A percentile compares a stretch with the other conserved stretches of the same genome.
These are phyloP conservation scores for Gynostemma pentaphyllum DNA, from an alignment of 306 rosid genomes.

Conservation along the genomic window DNA sequence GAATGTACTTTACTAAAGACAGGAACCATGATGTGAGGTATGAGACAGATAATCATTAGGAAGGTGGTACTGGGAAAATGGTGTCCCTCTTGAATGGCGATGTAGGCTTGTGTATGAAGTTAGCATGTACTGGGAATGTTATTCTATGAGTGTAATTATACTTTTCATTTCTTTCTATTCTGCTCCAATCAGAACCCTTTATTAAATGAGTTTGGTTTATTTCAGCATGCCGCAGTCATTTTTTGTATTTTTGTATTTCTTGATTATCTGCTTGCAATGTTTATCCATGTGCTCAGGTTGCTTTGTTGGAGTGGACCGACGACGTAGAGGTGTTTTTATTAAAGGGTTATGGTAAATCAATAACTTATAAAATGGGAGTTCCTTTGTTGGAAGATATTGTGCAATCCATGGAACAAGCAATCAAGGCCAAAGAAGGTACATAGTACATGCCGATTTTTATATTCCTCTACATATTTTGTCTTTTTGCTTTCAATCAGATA, in stretches of 20 bases:
- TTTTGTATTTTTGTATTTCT: neutral
- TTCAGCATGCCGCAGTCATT: neutral
- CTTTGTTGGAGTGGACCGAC: slow-evolving; percentile 82
- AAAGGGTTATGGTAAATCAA: slow-evolving; percentile 80
- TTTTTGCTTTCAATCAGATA: neutral
- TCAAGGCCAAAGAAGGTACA: slow-evolving; percentile 60
- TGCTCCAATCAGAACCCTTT: neutral
- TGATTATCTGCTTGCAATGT: slow-evolving; percentile 3
- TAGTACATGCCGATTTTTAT: neutral
- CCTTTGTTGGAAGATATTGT: slow-evolving; percentile 72
- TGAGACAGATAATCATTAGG: neutral
- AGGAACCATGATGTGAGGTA: neutral
- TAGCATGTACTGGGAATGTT: neutral
- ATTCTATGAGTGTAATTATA: neutral
- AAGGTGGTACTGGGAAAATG: too few species aligned
- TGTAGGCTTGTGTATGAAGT: too few species aligned
- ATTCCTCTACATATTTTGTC: neutral
- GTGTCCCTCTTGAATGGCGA: neutral
- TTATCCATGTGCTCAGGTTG: slow-evolving; percentile 28
- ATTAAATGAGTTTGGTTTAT: neutral
- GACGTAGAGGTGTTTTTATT: slow-evolving; percentile 64
- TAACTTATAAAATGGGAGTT: slow-evolving; percentile 78
- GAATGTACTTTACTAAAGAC: neutral
- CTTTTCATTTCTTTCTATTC: neutral
- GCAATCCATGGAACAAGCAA: slow-evolving; percentile 66